Evolutionary conservation across 1,284 basidiomycete genomes (phyloP), one percentile per base, ranked within the genome.

Genomic region (Ustilago crameri): DNA sequence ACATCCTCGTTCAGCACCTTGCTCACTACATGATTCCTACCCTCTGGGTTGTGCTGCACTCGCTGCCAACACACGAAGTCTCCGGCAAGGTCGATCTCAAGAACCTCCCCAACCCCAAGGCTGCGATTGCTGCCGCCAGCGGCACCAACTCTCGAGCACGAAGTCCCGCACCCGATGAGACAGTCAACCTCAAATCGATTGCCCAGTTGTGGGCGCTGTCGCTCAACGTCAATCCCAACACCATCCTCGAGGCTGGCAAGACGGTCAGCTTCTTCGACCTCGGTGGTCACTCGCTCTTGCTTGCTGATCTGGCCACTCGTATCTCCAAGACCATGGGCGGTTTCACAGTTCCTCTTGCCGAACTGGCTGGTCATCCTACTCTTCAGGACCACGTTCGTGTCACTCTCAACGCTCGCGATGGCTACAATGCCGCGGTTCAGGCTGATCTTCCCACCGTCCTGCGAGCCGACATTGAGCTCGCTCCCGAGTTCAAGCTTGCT

Each of bases 1-100:
- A 75, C 32, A 52, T 66, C 20, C 70, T 82, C 38, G 51, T 65
- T 0, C 20, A 55, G 18, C 56, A 69, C 34, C 69, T 82, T 15
- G 81, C 81, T 3, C 81, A 80, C 51, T 82, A 82, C 64, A 82
- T 82, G 81, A 72, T 82, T 22, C 81, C 81, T 2, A 72, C 81
- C 0, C 59, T 82, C 22, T 82, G 81, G 81, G 72, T 82, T 7
- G 69, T 70, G 18, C 60, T 82, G 41, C 68, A 81, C 17, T 70
- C 65, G 40, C 57, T 82, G 2, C 81, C 81, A 9, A 81, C 78
- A 15, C 75, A 82, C 55, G 74, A 70, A 24, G 81, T 82, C 26
- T 82, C 81, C 2, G 81, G 81, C 48, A 82, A 82, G 46, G 75
- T 82, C 51, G 81, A 82, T 43, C 70, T 76, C 61, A 79, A 80